Conservation (phyloP, 2,329 filamentous ascomycete species). For the Ophiostoma piceae region DNA sequence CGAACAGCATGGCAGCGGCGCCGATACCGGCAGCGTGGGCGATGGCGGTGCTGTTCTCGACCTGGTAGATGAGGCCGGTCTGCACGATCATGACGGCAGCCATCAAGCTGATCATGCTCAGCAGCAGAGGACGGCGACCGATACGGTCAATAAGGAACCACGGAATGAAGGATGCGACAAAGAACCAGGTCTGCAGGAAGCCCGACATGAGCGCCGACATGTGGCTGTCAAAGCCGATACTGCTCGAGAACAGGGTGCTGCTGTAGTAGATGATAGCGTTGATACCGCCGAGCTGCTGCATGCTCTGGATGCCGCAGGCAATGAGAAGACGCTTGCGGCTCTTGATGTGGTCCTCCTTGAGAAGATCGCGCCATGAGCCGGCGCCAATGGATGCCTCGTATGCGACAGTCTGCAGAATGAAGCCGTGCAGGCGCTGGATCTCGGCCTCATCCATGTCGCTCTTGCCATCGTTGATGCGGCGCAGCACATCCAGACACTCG, state of each 20-base stretch:
- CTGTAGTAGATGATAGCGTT: constrained; percentile 35
- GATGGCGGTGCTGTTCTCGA: constrained; percentile 17
- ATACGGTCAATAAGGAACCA: constrained; percentile 54
- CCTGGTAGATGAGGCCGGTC: constrained; percentile 35
- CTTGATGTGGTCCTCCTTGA: constrained; percentile 41
- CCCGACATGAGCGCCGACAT: constrained; percentile 38
- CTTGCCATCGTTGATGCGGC: constrained; percentile 27
- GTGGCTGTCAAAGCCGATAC: constrained; percentile 21
- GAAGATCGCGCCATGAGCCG: constrained; percentile 45
- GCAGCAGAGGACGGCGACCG: constrained; percentile 53
- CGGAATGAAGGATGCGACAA: constrained; percentile 25
- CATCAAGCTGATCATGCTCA: constrained; percentile 48
- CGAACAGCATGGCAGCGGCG: constrained; percentile 55
- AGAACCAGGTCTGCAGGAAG: constrained; percentile 45
- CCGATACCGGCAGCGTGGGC: constrained; percentile 49
- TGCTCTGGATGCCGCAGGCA: constrained; percentile 41
- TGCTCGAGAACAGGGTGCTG: constrained; percentile 44
- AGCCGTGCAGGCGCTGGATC: constrained; percentile 30
- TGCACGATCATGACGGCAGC: constrained; percentile 39
- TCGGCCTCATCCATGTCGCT: constrained; percentile 31
- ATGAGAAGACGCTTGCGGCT: constrained; percentile 21
- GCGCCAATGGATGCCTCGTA: constrained; percentile 39
- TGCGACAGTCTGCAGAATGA: constrained; percentile 29
- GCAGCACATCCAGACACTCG: constrained; percentile 34
- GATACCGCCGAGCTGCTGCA: constrained; percentile 39